Conservation (phyloP, 345 rosid genomes). For the Crucihimalaya himalaica region DNA sequence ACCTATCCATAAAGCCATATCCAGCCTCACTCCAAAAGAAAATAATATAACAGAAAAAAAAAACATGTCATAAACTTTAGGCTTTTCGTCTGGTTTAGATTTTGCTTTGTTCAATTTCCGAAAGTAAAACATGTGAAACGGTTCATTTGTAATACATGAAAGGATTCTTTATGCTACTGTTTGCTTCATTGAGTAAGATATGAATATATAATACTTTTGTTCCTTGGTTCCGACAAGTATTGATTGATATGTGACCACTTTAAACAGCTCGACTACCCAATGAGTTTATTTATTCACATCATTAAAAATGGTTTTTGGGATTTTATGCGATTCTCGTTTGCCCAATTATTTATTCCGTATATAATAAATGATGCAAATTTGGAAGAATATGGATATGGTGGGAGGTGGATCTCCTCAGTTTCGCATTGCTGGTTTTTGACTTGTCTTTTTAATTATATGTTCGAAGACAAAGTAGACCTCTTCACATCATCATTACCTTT, state of each 20-base stretch:
- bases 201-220: constrained; percentile 5
- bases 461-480: neutral
- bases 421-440: constrained; percentile 30
- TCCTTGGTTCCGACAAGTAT: constrained; percentile 12
- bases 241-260: neutral
- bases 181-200: constrained; percentile 28
- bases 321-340: neutral
- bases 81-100: constrained; percentile 8
- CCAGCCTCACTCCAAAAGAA: neutral
- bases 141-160: constrained; percentile 18
- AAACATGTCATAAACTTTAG: neutral
- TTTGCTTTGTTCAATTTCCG: constrained; percentile 9
- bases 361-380: neutral
- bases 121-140: constrained; percentile 18
- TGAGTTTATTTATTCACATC: neutral
- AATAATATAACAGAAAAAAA: neutral
- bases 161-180: constrained; percentile 27
- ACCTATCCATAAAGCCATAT: constrained; percentile 21
- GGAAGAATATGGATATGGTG: constrained; percentile 10
- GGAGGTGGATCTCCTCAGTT: neutral
- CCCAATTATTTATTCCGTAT: neutral
- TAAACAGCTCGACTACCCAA: neutral
- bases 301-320: neutral
- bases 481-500: neutral
- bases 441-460: neutral